Conservation (phyloP, 2,329 filamentous ascomycete species). For the Penicillium decumbens region DNA sequence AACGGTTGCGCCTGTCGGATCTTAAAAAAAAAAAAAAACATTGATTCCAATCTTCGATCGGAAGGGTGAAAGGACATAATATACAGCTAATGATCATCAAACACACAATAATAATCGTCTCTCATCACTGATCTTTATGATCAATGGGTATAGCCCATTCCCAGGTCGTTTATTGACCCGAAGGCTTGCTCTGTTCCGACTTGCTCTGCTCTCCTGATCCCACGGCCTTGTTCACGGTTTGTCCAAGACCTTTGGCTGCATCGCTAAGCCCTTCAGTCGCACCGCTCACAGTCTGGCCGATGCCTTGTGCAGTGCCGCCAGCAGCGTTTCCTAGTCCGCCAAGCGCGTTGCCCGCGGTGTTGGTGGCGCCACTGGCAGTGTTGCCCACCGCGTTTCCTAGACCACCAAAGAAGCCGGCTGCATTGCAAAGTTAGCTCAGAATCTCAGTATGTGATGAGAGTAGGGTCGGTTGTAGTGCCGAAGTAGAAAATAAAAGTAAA, state of each 20-base stretch:
- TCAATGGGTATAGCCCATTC: not conserved
- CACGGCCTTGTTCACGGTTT: slow-evolving; percentile 20
- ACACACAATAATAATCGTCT: not conserved
- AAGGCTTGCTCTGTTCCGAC: slow-evolving; percentile 18
- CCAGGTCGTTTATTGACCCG: not conserved
- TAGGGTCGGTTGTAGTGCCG: not conserved
- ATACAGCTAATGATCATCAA: too few relatives aligned
- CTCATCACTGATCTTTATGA: not conserved
- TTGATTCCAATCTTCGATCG: too few relatives aligned
- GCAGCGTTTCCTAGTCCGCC: slow-evolving; percentile 28
- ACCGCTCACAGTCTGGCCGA: slow-evolving; percentile 30
- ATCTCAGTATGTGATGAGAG: not conserved
- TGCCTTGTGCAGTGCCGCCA: slow-evolving; percentile 22
- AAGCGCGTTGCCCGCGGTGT: slow-evolving; percentile 21
- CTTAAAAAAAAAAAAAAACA: too few relatives aligned
- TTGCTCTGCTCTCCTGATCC: slow-evolving; percentile 23
- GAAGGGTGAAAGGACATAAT: too few relatives aligned
- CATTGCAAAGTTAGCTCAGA: not conserved
- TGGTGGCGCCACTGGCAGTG: slow-evolving; percentile 23
- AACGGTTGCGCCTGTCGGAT: too few relatives aligned
- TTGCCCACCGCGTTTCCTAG: slow-evolving; percentile 25
- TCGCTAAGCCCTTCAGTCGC: slow-evolving; percentile 22
- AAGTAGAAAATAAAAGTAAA: not conserved
- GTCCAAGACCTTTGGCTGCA: slow-evolving; percentile 23
- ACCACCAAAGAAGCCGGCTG: slow-evolving; percentile 20